Conservation (phyloP, 2,329 filamentous ascomycete species). For the Fusarium hostae region DNA sequence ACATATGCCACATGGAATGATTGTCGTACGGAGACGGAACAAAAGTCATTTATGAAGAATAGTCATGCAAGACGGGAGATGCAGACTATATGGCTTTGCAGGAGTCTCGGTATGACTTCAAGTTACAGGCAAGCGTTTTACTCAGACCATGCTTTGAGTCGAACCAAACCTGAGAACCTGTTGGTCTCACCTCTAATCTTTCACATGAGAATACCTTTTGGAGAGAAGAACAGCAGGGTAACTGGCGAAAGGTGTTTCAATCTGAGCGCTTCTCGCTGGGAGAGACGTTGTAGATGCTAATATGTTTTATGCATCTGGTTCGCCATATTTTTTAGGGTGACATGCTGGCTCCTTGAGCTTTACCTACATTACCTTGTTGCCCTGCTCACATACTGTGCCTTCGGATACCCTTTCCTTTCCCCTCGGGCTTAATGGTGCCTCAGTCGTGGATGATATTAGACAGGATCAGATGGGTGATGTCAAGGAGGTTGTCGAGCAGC, state of each 20-base stretch:
- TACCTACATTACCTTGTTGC: conserved; percentile 32
- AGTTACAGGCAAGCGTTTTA: conserved; percentile 28
- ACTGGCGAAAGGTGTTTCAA: conserved; percentile 32
- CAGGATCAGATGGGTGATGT: conserved; percentile 49
- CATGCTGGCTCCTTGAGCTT: conserved; percentile 23
- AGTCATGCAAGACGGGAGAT: conserved; percentile 49
- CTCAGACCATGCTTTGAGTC: conserved; percentile 14
- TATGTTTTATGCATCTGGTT: conserved; percentile 43
- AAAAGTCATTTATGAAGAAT: conserved; percentile 52
- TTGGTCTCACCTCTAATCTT: conserved; percentile 28
- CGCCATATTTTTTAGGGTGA: conserved; percentile 46
- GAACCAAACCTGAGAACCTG: conserved; percentile 9
- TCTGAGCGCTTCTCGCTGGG: conserved; percentile 23
- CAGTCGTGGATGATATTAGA: conserved; percentile 48
- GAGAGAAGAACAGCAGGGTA: conserved; percentile 38
- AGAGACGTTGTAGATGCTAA: conserved; percentile 35
- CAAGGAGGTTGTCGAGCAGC: conserved; percentile 45
- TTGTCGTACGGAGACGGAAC: conserved; percentile 47
- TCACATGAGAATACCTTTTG: conserved; percentile 30
- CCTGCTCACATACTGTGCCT: conserved; percentile 41
- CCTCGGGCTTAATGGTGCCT: conserved; percentile 47
- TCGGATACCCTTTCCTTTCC: conserved; percentile 44
- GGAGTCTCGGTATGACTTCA: conserved; percentile 34
- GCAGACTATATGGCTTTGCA: conserved; percentile 47
- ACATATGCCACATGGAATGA: conserved; percentile 48